Evolutionary conservation across 225 moss, liverwort and hornwort species (phyloP), one percentile per base, ranked within the genome.

Genomic region (Physcomitrium patens): DNA sequence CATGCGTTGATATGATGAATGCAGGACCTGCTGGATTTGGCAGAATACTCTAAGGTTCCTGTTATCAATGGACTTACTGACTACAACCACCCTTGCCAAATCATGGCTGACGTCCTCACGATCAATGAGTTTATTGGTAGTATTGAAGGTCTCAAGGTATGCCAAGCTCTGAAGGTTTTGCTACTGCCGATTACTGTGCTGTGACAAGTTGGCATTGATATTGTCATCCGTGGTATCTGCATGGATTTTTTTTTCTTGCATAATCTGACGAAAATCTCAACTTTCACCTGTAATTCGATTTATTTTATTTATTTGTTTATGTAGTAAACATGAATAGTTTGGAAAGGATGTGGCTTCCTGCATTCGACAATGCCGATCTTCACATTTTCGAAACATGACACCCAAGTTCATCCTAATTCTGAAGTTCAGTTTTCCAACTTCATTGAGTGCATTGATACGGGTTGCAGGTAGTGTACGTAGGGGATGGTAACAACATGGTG

Each of bases 81-180:
- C 58, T 93, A 90, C 75, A 93, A 90, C 49, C 92, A 93, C 76
- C 92, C 92, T 55, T 93, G 92, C 79, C 92, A 93, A 78, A 93
- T 90, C 57, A 93, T 93, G 92, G 92, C 92, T 3, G 92, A 93
- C 70, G 88, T 81, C 44, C 74, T 93, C 60, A 90, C 90, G 22
- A 90, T 93, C 8, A 83, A 85, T 67, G 92, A 93, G 77, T 71
- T 85, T 69, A 88, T 84, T 58, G 92, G 92, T 51, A 68, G 77
- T 68, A 72, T 93, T 59, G 92, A 93, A 67, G 86, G 88, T 65
- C 79, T 79, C 19, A 93, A 93, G 92, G 92, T 90, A 49, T 13
- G 83, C 59, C 47, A 24, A 43, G 26, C 42, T n/a, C 52, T 24
- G 54, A 24, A 44, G 37, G 26, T 17, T 26, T 55, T 49, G 5